phyloP scores from a whole-genome alignment of 495 filamentous ascomycete genomes.

The Parmelia sp. region DNA sequence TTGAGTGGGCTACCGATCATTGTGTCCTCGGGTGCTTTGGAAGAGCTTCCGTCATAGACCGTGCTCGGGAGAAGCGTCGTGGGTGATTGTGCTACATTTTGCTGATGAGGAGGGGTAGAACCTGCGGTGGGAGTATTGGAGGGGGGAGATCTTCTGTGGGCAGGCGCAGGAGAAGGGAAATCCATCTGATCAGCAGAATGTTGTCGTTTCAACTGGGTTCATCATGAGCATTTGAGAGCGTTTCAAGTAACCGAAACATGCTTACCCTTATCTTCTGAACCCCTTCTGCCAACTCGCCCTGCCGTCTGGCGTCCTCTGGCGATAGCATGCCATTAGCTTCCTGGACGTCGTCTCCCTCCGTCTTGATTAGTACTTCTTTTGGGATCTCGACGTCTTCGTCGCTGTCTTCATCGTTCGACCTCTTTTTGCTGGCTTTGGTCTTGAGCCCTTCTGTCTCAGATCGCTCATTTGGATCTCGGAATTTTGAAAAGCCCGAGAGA shows the following conservation, averaged over 20 bases:
- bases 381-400: conserved; percentile 70
- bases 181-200: conserved; percentile 76
- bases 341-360: conserved; percentile 68
- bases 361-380: conserved; percentile 57
- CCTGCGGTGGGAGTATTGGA: conserved; percentile 44
- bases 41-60: conserved; percentile 27
- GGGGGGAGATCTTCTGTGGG: conserved; percentile 34
- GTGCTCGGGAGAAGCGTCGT: conserved; percentile 35
- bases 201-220: conserved; percentile 78
- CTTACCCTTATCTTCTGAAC: conserved; percentile 88
- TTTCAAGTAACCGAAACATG: conserved; percentile 13
- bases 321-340: conserved; percentile 54
- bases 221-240: conserved; percentile 17
- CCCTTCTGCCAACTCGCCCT: conserved; percentile 83
- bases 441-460: conserved; percentile 48
- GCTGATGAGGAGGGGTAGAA: conserved; percentile 38
- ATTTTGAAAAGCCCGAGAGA: conserved; percentile 82
- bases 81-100: conserved; percentile 31
- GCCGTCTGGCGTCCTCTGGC: conserved; percentile 72
- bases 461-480: conserved; percentile 62
- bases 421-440: conserved; percentile 37
- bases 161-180: conserved; percentile 36
- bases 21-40: conserved; percentile 43
- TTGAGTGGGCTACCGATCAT: conserved; percentile 76
- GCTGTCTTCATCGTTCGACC: conserved; percentile 40